These are phyloP conservation scores for Aureobasidium sp. DNA, from an alignment of 2,329 filamentous ascomycete genomes.

Conservation along the genomic window DNA sequence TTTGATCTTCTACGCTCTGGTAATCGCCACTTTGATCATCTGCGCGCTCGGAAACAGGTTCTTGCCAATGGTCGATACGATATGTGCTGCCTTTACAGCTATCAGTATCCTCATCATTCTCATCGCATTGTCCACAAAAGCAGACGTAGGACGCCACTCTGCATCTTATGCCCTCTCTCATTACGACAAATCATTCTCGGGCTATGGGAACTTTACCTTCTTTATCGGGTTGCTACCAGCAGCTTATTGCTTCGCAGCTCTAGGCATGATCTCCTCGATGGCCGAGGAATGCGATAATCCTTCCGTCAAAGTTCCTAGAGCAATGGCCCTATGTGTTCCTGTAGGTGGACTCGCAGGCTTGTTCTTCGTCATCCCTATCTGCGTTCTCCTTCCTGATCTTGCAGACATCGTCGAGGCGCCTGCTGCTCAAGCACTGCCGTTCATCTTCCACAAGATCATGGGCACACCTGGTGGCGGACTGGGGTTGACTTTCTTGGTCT, in stretches of 20 bases:
- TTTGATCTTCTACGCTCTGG: conserved; percentile 62
- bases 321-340: conserved; percentile 44
- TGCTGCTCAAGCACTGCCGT: conserved; percentile 41
- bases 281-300: conserved; percentile 51
- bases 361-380: conserved; percentile 49
- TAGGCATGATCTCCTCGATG: conserved; percentile 56
- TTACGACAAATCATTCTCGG: conserved; percentile 47
- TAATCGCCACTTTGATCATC: conserved; percentile 54
- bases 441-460: conserved; percentile 43
- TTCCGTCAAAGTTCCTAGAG: conserved; percentile 43
- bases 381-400: conserved; percentile 41
- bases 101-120: conserved; percentile 48
- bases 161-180: conserved; percentile 43
- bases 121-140: conserved; percentile 47
- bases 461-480: conserved; percentile 39
- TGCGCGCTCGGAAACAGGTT: conserved; percentile 59
- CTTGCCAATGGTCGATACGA: conserved; percentile 54
- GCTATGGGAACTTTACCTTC: conserved; percentile 52
- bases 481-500: conserved; percentile 41
- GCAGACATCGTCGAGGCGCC: conserved; percentile 38
- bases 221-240: conserved; percentile 52
- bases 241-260: conserved; percentile 32
- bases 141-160: conserved; percentile 45
- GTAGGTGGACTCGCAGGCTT: conserved; percentile 46
- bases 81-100: conserved; percentile 48